Percentiles rank a stretch among this genome's conserved stretches.
Conservation (phyloP, 129 eudicot species). For the Smallanthus sonchifolius region DNA sequence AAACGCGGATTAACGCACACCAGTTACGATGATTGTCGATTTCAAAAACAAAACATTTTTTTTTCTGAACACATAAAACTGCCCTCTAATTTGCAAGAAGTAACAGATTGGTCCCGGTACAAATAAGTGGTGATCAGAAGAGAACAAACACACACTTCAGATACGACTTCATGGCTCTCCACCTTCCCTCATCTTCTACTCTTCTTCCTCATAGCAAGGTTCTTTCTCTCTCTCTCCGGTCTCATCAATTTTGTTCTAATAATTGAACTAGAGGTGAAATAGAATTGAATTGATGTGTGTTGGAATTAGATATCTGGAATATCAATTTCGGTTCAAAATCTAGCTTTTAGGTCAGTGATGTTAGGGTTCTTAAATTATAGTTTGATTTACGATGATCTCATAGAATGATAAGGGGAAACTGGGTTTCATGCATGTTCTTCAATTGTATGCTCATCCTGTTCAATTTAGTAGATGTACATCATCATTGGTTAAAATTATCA, state of each 20-base stretch:
- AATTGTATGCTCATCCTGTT: too few species aligned
- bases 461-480: too few species aligned
- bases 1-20: too few species aligned
- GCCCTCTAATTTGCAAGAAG: not conserved
- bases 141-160: constrained; percentile 18
- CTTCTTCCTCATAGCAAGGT: constrained; percentile 26
- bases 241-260: not conserved
- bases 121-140: constrained; percentile 17
- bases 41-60: not conserved
- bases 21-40: too few species aligned
- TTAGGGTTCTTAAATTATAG: not conserved
- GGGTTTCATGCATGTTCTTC: not conserved
- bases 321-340: not conserved
- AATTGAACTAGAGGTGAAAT: too few species aligned
- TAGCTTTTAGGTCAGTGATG: not conserved
- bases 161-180: constrained; percentile 17
- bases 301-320: not conserved
- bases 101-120: not conserved
- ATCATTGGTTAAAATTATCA: not conserved
- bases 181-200: constrained; percentile 24
- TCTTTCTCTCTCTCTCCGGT: not conserved
- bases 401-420: not conserved
- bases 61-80: not conserved
- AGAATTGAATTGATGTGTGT: not conserved
- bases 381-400: not conserved